Evolutionary conservation across 208 protist genomes (phyloP), one percentile per base, ranked within the genome.

Genomic region (Herpetomonas samuelpessoai): DNA sequence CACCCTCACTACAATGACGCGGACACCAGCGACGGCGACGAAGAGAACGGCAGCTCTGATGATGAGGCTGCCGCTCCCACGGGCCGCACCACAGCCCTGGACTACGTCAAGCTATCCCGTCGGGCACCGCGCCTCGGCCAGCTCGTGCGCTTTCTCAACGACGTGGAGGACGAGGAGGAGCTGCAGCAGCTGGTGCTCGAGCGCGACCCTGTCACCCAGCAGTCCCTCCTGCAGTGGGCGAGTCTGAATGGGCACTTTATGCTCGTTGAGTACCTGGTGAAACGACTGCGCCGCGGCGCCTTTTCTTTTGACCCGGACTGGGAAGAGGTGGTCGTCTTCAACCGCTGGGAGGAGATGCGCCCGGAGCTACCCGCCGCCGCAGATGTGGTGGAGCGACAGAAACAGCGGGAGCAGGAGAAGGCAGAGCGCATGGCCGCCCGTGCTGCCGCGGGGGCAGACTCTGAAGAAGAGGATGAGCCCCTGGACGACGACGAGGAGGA

Each of bases 201-300:
- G 49, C 76, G 77, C 26, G 87, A 96, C 58, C 91, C 91, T 1
- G 83, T 89, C 27, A 96, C 91, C 10, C 79, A 79, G 62, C 86
- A 93, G 56, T 88, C 87, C 2, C 79, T 96, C 28, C 47, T 96
- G 54, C 87, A 93, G 65, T 96, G 91, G 88, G 87, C 87, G 3
- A 79, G 80, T 16, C 81, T 93, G n/a, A 74, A 94, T 30, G 53
- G 76, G 10, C 88, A 96, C 60, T 94, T 79, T 50, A 75, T 88
- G 35, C 74, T 96, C 10, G 85, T 79, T 22, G 85, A 96, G 73
- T 96, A 91, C 72, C 73, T 96, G 16, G 70, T 96, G 47, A 94
- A 94, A 69, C 72, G 77, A 2, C 60, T 84, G 4, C 74, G 82
- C 50, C 79, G 87, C 3, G 74, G 67, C 25, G 91, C 91, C 59